phyloP scores from a whole-genome alignment of 2,329 filamentous ascomycete species.

The Pseudogymnoascus destructans region DNA sequence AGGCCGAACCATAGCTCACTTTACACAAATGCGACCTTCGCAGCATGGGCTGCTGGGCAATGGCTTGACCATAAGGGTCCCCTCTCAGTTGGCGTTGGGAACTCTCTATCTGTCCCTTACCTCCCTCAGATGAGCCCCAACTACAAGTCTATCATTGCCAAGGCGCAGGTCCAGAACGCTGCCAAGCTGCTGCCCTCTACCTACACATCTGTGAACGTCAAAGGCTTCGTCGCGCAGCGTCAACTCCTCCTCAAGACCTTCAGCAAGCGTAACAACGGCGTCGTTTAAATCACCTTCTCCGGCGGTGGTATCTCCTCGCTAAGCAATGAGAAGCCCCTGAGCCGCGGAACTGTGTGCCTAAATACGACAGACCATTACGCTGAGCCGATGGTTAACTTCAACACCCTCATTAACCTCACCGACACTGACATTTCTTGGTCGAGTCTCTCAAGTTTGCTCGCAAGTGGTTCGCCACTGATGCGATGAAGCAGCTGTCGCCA shows the following conservation, averaged over 20 bases:
- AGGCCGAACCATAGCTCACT: constrained; percentile 16
- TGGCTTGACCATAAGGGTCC: constrained; percentile 26
- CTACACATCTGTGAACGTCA: constrained; percentile 10
- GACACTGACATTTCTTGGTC: constrained; percentile 28
- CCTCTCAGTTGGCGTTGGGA: constrained; percentile 27
- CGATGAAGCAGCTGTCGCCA: constrained; percentile 22
- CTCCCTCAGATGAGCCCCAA: constrained; percentile 20
- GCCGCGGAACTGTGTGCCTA: constrained; percentile 26
- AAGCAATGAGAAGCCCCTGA: constrained; percentile 26
- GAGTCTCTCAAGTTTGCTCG: constrained; percentile 19
- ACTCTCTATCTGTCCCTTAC: constrained; percentile 21
- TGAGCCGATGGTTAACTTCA: constrained; percentile 26
- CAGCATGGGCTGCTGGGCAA: constrained; percentile 24
- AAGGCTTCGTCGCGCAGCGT: constrained; percentile 19
- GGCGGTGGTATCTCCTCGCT: constrained; percentile 18
- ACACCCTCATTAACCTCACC: constrained; percentile 27
- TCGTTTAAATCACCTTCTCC: constrained; percentile 25
- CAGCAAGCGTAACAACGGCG: constrained; percentile 18
- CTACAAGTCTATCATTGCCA: constrained; percentile 18
- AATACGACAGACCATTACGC: constrained; percentile 20
- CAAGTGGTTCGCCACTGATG: constrained; percentile 16
- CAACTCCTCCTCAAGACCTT: constrained; percentile 18
- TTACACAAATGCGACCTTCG: constrained; percentile 24
- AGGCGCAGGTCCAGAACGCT: constrained; percentile 20
- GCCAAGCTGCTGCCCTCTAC: constrained; percentile 16